Base-by-base conservation (phyloP, 1,284 basidiomycete species). In the Leccinum variabile region DNA sequence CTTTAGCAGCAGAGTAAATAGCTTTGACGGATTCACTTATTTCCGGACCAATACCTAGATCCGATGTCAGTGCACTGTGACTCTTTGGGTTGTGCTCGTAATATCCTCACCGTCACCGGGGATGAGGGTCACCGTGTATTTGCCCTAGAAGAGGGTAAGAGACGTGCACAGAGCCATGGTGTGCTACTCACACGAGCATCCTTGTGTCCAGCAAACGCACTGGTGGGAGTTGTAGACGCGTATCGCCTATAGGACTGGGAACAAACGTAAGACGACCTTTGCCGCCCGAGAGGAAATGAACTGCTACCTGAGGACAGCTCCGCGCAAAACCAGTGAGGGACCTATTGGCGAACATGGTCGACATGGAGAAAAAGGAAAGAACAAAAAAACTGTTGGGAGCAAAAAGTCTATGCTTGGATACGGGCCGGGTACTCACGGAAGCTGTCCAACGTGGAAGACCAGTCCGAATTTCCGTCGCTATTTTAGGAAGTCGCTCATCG, bases 21-120 rank as follows among this genome's bases (percentile, higher is more conserved):
- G 88, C 82, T 81, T 97, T 97, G 73, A 99, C 90, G 65, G 96
- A 91, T 81, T 97, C 84, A 78, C 94, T 93, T 72, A 99, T 98
- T 83, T 99, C 97, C 56, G 97, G 95, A 57, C 97, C 97, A 82
- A 99, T 99, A 78, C 96, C 94, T 95, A 67, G 33, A 53, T 58
- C 49, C 62, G 61, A 65, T 56, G 67, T 70, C 60, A 73, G 61
- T 50, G 32, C 62, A 61, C 25, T 25, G 25, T 32, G n/a, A 57
- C 62, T 53, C 11, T 53, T 65, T 32, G 67, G 69, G 57, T 71
- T 66, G 67, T 75, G 69, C 41, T 70, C 66, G 46, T 70, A 65
- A 56, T 69, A 71, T 56, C 73, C 84, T 72, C 67, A 93, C 93
- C 92, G 75, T 97, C 94, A 75, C 94, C 94, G 52, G 94, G 92